Conservation (phyloP, 495 filamentous ascomycete species). For the Apiosordaria backusii region DNA sequence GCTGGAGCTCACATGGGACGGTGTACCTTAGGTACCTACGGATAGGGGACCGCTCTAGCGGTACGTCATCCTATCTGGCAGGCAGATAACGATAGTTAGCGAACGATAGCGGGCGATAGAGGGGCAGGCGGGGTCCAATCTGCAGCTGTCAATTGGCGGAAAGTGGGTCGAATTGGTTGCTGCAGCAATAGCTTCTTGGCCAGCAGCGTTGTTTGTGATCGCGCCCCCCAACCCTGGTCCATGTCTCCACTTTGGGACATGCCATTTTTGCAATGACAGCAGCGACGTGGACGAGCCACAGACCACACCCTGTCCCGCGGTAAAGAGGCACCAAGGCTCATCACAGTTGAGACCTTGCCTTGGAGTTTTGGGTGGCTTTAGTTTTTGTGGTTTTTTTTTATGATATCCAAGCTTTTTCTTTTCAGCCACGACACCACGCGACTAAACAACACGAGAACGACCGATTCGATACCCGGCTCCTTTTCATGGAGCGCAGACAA, state of each 20-base stretch:
- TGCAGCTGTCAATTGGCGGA: not conserved
- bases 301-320: constrained; percentile 7
- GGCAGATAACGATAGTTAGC: constrained; percentile 9
- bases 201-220: constrained; percentile 13
- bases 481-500: constrained; percentile 35
- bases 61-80: constrained; percentile 24
- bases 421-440: not conserved
- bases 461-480: constrained; percentile 7
- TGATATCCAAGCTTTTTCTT: not conserved
- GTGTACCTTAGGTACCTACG: too few species aligned
- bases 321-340: constrained; percentile 2
- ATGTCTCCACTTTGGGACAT: constrained; percentile 14
- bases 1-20: not conserved
- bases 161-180: constrained; percentile 11
- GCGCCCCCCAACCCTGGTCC: constrained; percentile 16
- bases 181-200: constrained; percentile 12
- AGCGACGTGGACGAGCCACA: constrained; percentile 1
- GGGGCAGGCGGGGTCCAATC: constrained; percentile 12
- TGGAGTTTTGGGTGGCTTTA: not conserved
- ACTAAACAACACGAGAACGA: constrained; percentile 15
- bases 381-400: constrained; percentile 8
- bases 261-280: constrained; percentile 14
- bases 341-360: not conserved
- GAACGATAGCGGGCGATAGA: constrained; percentile 10
- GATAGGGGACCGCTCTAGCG: not conserved